These are phyloP conservation scores for Aureobasidium zeae DNA, from an alignment of 2,329 filamentous ascomycete species.

Conservation along the genomic window DNA sequence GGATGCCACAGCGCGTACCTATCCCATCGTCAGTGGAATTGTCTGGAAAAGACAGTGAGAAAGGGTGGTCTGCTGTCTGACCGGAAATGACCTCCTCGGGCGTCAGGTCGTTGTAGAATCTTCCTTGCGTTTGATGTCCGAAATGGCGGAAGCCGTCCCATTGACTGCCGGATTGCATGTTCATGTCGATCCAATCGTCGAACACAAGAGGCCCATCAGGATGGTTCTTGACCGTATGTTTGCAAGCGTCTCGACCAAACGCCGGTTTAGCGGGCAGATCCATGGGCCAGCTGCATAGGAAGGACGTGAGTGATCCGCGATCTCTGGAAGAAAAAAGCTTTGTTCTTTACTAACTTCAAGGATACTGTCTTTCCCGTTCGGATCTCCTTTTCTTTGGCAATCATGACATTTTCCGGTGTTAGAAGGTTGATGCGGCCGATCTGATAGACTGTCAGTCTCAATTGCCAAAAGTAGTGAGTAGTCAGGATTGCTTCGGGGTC, in stretches of 20 bases:
- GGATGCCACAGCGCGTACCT: not conserved
- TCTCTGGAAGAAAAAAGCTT: too few species aligned
- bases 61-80: constrained; percentile 29
- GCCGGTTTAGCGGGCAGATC: not conserved
- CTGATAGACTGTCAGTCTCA: not conserved
- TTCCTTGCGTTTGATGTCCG: constrained; percentile 30
- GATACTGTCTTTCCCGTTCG: not conserved
- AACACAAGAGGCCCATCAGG: constrained; percentile 28
- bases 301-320: not conserved
- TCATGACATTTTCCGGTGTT: constrained; percentile 1
- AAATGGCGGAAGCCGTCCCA: constrained; percentile 41
- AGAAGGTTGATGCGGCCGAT: constrained; percentile 17
- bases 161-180: constrained; percentile 38
- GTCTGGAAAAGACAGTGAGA: not conserved
- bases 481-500: too few species aligned
- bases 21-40: not conserved
- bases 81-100: constrained; percentile 34
- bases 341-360: not conserved
- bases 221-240: constrained; percentile 45
- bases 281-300: not conserved
- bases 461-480: too few species aligned
- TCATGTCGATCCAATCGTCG: constrained; percentile 41
- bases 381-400: not conserved
- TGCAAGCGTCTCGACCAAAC: constrained; percentile 42
- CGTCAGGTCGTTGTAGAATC: constrained; percentile 36